These are phyloP conservation scores for Phycomyces nitens DNA, from an alignment of 192 early-diverging fungal species.

Conservation along the genomic window DNA sequence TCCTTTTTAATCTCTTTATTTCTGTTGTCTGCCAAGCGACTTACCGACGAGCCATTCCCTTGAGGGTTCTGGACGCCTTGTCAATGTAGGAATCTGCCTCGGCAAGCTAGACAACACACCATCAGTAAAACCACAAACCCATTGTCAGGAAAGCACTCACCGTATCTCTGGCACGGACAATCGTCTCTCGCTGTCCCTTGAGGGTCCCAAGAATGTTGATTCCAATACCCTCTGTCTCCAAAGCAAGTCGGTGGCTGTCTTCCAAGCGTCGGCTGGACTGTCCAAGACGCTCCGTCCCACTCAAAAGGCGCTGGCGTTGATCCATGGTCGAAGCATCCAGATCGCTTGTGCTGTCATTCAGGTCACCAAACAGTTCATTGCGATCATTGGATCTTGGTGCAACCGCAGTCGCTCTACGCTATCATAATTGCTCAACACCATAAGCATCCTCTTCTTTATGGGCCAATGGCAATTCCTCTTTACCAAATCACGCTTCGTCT, in stretches of 20 bases:
- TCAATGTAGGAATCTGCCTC: constrained; percentile 74
- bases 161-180: constrained; percentile 78
- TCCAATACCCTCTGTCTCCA: constrained; percentile 89
- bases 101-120: constrained; percentile 49
- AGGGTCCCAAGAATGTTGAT: constrained; percentile 79
- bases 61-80: constrained; percentile 60
- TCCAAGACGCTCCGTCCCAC: constrained; percentile 83
- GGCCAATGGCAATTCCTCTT: no score
- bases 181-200: constrained; percentile 87
- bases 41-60: constrained; percentile 76
- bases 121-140: constrained; percentile 1
- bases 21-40: background rate
- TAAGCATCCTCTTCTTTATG: background rate
- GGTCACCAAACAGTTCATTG: constrained; percentile 58
- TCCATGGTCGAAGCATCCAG: constrained; percentile 63
- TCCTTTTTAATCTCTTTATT: background rate
- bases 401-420: constrained; percentile 46
- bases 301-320: constrained; percentile 74
- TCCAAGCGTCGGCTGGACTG: constrained; percentile 77
- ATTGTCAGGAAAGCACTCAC: constrained; percentile 39
- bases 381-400: constrained; percentile 47
- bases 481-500: constrained; percentile 75
- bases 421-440: background rate
- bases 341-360: constrained; percentile 38
- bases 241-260: constrained; percentile 81